These are phyloP conservation scores for Citeromyces matritensis DNA, from an alignment of 805 yeast species.

Conservation along the genomic window DNA sequence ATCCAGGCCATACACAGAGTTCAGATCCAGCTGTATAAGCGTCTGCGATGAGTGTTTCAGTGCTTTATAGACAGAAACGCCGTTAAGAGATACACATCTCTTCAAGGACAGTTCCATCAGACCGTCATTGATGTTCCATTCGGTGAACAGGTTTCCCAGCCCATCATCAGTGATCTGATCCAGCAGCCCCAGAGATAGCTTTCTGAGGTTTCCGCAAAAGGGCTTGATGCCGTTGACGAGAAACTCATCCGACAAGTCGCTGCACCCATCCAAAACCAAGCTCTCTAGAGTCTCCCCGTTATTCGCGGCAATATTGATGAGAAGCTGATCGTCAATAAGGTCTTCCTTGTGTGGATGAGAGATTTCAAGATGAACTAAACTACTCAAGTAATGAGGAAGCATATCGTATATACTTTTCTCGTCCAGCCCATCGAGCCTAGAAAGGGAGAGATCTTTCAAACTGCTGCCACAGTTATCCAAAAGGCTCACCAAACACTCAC, in stretches of 20 bases:
- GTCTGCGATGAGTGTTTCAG: slow-evolving; percentile 50
- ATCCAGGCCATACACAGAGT: slow-evolving; percentile 52
- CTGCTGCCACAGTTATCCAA: slow-evolving; percentile 44
- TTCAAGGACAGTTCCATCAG: slow-evolving; percentile 43
- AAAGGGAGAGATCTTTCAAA: slow-evolving; percentile 42
- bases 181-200: slow-evolving; percentile 40
- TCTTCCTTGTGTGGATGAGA: slow-evolving; percentile 56
- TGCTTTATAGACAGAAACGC: slow-evolving; percentile 43
- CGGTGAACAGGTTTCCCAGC: slow-evolving; percentile 36
- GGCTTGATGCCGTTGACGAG: slow-evolving; percentile 39
- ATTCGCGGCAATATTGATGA: slow-evolving; percentile 43
- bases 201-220: slow-evolving; percentile 40
- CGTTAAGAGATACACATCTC: slow-evolving; percentile 53
- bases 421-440: slow-evolving; percentile 60
- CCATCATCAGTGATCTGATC: slow-evolving; percentile 63
- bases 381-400: slow-evolving; percentile 46
- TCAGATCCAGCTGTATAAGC: slow-evolving; percentile 54
- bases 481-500: slow-evolving; percentile 46
- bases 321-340: slow-evolving; percentile 49
- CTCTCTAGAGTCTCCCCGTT: slow-evolving; percentile 46
- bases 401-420: slow-evolving; percentile 41
- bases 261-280: slow-evolving; percentile 60
- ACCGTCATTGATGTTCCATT: slow-evolving; percentile 43
- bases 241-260: slow-evolving; percentile 52
- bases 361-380: slow-evolving; percentile 44